phyloP scores from a whole-genome alignment of 2,329 filamentous ascomycete genomes.

The Ophiocordyceps camponoti-leonardi region DNA sequence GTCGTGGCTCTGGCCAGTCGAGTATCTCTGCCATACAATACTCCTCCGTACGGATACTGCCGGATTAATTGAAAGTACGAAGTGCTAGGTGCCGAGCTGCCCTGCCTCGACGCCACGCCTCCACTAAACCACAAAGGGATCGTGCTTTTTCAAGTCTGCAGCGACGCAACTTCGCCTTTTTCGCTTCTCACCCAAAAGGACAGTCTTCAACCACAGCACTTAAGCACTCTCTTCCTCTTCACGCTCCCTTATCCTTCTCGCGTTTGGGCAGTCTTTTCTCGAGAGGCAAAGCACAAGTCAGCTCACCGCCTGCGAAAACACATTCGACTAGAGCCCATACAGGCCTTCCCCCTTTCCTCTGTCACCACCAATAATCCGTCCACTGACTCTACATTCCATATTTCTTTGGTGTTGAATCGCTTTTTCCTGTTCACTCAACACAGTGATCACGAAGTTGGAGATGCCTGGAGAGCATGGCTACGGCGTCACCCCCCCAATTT shows the following conservation, averaged over 20 bases:
- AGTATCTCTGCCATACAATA: too few species aligned
- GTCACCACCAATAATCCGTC: neutral
- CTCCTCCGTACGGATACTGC: too few species aligned
- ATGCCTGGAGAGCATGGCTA: slow-evolving; percentile 22
- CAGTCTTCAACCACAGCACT: neutral
- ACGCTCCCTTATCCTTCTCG: neutral
- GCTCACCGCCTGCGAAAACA: neutral
- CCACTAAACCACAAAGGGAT: neutral
- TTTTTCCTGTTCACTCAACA: neutral
- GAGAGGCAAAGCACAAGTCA: neutral
- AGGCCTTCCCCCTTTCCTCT: neutral
- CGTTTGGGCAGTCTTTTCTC: neutral
- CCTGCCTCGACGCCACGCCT: neutral
- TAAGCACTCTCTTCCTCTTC: neutral
- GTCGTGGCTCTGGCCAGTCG: too few species aligned
- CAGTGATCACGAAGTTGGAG: neutral
- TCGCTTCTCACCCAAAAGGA: neutral
- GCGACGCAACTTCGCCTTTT: neutral
- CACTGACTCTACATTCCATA: neutral
- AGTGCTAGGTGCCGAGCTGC: neutral
- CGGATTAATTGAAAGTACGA: too few species aligned
- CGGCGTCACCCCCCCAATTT: slow-evolving; percentile 76
- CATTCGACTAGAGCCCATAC: neutral
- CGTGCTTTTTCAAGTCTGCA: neutral
- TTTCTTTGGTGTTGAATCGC: neutral